Conservation (phyloP, 2,329 filamentous ascomycete species). For the Penicillium sp. region DNA sequence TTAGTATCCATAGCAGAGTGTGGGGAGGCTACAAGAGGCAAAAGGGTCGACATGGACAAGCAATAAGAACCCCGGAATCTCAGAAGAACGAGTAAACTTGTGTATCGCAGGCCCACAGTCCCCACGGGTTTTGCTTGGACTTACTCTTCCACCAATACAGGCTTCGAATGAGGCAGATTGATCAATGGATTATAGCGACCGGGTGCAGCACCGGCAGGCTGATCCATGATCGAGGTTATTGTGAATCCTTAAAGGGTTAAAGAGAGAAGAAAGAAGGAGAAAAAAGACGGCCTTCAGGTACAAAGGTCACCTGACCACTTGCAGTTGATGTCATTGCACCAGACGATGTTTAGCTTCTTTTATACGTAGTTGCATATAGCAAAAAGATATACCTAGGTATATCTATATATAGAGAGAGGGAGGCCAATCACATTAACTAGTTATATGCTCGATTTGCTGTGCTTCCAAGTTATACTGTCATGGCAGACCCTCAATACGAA, state of each 20-base stretch:
- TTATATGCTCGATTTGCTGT: no score
- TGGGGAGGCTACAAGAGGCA: background rate
- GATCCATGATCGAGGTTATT: background rate
- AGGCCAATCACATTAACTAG: no score
- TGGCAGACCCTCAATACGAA: background rate
- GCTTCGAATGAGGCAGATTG: slow-evolving; percentile 46
- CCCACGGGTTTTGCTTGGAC: slow-evolving; percentile 11
- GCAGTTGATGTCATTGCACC: slow-evolving; percentile 3
- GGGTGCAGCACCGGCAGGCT: slow-evolving; percentile 18
- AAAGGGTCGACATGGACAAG: background rate
- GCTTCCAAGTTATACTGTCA: no score
- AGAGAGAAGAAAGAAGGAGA: background rate
- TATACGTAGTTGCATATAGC: no score
- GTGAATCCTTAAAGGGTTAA: no score
- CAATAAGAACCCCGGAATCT: background rate
- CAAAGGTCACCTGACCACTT: slow-evolving; percentile 16
- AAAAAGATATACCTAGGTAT: no score
- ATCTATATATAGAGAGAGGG: no score
- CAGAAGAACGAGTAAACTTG: background rate
- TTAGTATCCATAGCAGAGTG: background rate
- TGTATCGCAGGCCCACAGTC: background rate
- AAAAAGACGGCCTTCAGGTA: background rate
- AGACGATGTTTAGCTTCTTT: no score
- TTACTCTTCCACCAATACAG: slow-evolving; percentile 49
- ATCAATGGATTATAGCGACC: slow-evolving; percentile 49